Evolutionary conservation across 139 green algal species (phyloP).

Genomic region (Chlamydomonas eustigma): DNA sequence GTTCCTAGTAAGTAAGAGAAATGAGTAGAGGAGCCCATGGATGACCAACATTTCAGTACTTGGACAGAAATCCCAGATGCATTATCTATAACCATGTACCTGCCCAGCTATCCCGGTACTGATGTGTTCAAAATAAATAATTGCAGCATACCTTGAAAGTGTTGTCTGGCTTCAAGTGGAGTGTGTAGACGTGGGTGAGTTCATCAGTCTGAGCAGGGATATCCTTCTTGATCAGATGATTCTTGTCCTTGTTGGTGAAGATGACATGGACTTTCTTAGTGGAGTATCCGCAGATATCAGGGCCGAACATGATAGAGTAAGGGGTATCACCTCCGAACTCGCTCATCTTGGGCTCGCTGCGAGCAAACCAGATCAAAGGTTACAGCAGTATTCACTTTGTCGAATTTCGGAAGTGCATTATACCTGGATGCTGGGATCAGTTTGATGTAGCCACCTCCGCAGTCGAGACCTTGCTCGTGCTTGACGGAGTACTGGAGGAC

Average conservation of each 20-base stretch:
- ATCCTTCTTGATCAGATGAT: conserved; percentile 94
- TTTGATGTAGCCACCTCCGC: conserved; percentile 91
- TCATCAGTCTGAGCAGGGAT: conserved; percentile 70
- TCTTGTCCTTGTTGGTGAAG: conserved; percentile 86
- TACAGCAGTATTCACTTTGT: background rate
- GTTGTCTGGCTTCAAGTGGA: conserved; percentile 73
- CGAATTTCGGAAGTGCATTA: background rate
- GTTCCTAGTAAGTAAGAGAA: no score
- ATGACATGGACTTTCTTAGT: conserved; percentile 93
- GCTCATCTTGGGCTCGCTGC: conserved; percentile 65
- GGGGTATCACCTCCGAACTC: conserved; percentile 78
- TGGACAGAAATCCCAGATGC: background rate
- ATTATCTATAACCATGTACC: no score
- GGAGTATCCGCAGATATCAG: conserved; percentile 92
- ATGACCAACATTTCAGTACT: background rate
- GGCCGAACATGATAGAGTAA: conserved; percentile 99
- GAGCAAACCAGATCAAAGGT: background rate
- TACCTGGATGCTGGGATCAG: conserved; percentile 58
- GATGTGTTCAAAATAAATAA: no score
- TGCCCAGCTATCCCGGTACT: no score
- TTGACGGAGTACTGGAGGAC: conserved; percentile 85
- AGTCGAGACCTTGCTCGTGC: conserved; percentile 88
- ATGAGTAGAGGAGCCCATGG: background rate
- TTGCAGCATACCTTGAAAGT: conserved; percentile 64
- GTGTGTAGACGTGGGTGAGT: conserved; percentile 85